A percentile compares a stretch with the other conserved stretches of the same genome.
Conservation (phyloP, 768 basidiomycete genomes). For the Lanmaoa pseudosensibilis region DNA sequence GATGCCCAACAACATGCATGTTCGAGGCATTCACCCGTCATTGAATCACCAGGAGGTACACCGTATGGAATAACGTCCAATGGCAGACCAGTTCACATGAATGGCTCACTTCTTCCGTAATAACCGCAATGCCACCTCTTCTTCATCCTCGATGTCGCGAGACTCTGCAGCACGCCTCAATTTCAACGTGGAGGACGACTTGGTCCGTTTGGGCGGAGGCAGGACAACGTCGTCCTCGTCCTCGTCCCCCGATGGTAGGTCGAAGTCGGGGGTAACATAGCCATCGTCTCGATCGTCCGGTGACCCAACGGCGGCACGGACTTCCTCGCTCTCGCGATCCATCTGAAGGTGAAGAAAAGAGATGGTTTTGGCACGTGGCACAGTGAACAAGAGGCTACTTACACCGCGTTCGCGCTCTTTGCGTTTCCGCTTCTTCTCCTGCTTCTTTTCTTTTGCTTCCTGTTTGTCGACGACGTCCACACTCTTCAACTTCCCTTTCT, state of each 20-base stretch:
- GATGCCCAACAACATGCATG: not conserved
- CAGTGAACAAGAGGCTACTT: constrained; percentile 2
- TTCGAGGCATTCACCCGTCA: not conserved
- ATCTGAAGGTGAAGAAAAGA: constrained; percentile 5
- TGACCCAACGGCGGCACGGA: constrained; percentile 31
- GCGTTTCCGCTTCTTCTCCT: constrained; percentile 89
- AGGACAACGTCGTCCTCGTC: constrained; percentile 32
- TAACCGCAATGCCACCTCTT: constrained; percentile 64
- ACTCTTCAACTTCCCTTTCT: constrained; percentile 67
- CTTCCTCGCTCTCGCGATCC: constrained; percentile 33
- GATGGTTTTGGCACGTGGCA: not conserved
- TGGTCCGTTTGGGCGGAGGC: constrained; percentile 36
- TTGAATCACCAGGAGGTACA: not conserved
- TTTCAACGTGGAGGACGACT: constrained; percentile 24
- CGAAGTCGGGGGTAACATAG: constrained; percentile 71
- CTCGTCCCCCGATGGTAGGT: constrained; percentile 43
- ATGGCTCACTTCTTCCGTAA: constrained; percentile 38
- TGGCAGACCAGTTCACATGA: not conserved
- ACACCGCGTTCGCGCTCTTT: constrained; percentile 68
- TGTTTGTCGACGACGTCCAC: constrained; percentile 77
- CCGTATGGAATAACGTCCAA: constrained; percentile 3
- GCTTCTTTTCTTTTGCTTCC: constrained; percentile 83
- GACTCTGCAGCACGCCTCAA: constrained; percentile 24
- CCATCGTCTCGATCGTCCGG: constrained; percentile 60
- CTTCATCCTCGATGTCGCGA: constrained; percentile 51